Evolutionary conservation across 805 yeast species (phyloP).

Genomic region (Metschnikowia henanensis): DNA sequence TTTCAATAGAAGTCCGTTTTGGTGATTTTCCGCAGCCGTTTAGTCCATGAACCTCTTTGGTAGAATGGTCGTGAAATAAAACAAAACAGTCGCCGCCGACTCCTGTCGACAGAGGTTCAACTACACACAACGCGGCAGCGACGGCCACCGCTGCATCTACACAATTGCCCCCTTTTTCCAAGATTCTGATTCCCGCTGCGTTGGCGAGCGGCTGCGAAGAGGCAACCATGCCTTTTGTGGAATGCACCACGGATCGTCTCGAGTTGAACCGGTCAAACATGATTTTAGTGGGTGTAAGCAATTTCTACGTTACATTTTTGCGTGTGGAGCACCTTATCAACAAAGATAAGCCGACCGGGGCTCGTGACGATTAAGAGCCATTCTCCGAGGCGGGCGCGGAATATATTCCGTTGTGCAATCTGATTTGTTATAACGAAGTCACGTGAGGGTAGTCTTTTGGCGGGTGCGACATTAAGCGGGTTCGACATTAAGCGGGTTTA

Average conservation of each 20-base stretch:
- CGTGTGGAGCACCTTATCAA: background rate
- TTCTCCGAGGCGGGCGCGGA: no score
- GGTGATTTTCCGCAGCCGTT: slow-evolving; percentile 81
- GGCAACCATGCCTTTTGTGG: slow-evolving; percentile 70
- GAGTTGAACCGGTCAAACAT: slow-evolving; percentile 41
- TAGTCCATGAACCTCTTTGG: slow-evolving; percentile 58
- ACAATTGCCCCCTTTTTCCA: slow-evolving; percentile 72
- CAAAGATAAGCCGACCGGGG: background rate
- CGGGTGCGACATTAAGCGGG: no score
- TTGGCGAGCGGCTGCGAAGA: slow-evolving; percentile 78
- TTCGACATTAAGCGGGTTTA: no score
- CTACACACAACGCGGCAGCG: slow-evolving; percentile 52
- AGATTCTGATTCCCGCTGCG: slow-evolving; percentile 66
- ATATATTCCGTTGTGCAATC: no score
- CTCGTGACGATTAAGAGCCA: background rate
- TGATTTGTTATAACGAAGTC: no score
- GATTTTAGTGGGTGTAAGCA: no score
- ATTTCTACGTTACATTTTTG: background rate
- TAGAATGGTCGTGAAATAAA: slow-evolving; percentile 47
- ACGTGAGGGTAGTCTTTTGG: no score
- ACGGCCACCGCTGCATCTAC: slow-evolving; percentile 65
- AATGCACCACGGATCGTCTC: slow-evolving; percentile 72
- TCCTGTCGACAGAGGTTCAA: slow-evolving; percentile 64
- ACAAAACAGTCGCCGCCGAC: slow-evolving; percentile 71
- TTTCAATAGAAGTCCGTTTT: slow-evolving; percentile 45